phyloP scores from a whole-genome alignment of 2,329 filamentous ascomycete species.

The Teratosphaeria pseudoeucalypti region DNA sequence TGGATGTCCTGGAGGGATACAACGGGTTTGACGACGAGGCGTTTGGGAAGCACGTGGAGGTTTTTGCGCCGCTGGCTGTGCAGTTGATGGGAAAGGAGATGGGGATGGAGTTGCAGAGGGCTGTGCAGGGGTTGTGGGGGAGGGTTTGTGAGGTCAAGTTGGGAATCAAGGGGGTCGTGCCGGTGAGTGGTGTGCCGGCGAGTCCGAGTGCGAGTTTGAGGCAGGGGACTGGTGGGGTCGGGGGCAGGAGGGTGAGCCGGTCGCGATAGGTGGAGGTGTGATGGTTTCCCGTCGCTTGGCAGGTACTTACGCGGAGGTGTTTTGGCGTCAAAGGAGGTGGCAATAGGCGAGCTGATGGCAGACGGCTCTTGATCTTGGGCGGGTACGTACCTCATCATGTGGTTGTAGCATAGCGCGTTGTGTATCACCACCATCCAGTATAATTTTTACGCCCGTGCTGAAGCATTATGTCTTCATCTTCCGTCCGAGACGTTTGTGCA shows the following conservation, averaged over 20 bases:
- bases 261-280: not conserved
- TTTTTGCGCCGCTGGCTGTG: conserved; percentile 78
- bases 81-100: conserved; percentile 77
- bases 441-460: too few species aligned
- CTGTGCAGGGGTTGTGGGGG: conserved; percentile 66
- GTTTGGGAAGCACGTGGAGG: conserved; percentile 67
- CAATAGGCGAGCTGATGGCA: not conserved
- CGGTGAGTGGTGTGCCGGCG: conserved; percentile 10
- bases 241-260: not conserved
- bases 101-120: conserved; percentile 64
- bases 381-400: not conserved
- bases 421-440: not conserved
- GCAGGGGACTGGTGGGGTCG: conserved; percentile 7
- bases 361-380: not conserved
- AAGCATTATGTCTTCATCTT: not conserved
- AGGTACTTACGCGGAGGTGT: not conserved
- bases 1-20: conserved; percentile 92
- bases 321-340: not conserved
- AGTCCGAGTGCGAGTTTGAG: conserved; percentile 15
- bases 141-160: conserved; percentile 69
- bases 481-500: too few species aligned
- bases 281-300: too few species aligned
- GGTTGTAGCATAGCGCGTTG: not conserved
- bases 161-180: conserved; percentile 30
- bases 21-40: conserved; percentile 69